Evolutionary conservation across 2,329 filamentous ascomycete genomes (phyloP), one percentile per base, ranked within the genome.

Genomic region (Cercospora brassicicola): DNA sequence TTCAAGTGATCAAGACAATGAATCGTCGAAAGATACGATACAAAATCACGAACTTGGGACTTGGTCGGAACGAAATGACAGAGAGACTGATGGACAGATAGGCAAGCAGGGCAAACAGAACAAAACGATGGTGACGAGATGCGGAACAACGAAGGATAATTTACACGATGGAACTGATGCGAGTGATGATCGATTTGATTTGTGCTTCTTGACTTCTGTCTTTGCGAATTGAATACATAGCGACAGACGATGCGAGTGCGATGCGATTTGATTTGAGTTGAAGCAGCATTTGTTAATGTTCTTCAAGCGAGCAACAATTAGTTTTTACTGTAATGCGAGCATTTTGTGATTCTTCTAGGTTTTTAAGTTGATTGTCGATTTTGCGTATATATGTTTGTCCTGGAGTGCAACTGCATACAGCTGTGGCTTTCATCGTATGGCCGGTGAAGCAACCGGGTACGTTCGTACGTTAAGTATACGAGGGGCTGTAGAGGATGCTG

Each of bases 1-100:
- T 93, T 75, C 26, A 62, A 62, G 45, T 36, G 33, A 36, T 36
- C 33, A 36, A 36, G 11, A 36, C 33, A 13, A 6, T 4, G 33
- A 6, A 1, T 2, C 4, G 33, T 36, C 33, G 33, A 36, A 13
- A 36, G 33, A 36, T 36, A 11, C 33, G 33, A 36, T 36, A 36
- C 33, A 11, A 36, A 4, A 36, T 36, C 2, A 36, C 33, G 33
- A 36, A 36, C 11, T 36, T 36, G 33, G 33, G 33, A 2, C 4
- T 4, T 36, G 33, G 33, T 36, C 4, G 11, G 33, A 13, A 6
- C 18, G 18, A 20, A 20, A 20, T 20, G 18, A 20, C 18, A 20
- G 18, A 20, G 18, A 20, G 18, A 20, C 18, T 20, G 18, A 20
- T 20, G 18, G 18, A 20, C 18, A 20, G 18, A 20, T 20, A 20